These are phyloP conservation scores for Boletus sensibilis DNA, from an alignment of 768 basidiomycete genomes.

Conservation along the genomic window DNA sequence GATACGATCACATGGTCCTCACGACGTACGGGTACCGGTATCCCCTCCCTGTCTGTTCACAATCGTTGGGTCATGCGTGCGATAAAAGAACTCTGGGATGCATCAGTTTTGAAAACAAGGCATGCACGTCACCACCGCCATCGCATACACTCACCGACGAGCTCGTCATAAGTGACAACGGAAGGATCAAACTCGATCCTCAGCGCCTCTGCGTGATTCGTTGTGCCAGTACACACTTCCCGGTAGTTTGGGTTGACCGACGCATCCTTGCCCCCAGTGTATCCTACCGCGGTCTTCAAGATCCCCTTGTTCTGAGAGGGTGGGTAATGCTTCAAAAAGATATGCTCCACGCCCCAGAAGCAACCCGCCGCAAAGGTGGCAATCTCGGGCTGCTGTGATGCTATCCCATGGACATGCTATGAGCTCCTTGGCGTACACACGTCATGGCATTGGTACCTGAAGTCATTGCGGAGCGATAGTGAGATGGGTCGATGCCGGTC, in stretches of 20 bases:
- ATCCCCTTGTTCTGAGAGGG: constrained; percentile 72
- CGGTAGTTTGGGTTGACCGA: constrained; percentile 62
- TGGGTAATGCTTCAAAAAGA: constrained; percentile 78
- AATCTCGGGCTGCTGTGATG: constrained; percentile 43
- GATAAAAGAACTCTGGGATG: constrained; percentile 82
- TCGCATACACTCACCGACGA: constrained; percentile 65
- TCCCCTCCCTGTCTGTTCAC: constrained; percentile 77
- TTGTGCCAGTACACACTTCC: constrained; percentile 75
- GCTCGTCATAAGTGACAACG: constrained; percentile 75
- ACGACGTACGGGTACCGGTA: constrained; percentile 66
- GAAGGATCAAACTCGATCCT: constrained; percentile 83
- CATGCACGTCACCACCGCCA: background rate
- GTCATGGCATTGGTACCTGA: constrained; percentile 13
- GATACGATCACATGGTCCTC: background rate
- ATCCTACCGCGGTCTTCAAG: constrained; percentile 72
- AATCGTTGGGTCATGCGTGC: constrained; percentile 92
- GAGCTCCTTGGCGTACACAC: background rate
- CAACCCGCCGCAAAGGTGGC: constrained; percentile 60
- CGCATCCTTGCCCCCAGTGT: constrained; percentile 66
- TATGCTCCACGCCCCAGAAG: constrained; percentile 87
- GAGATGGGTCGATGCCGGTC: constrained; percentile 36
- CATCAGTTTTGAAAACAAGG: background rate
- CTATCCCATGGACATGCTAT: constrained; percentile 30
- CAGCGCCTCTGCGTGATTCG: constrained; percentile 87
- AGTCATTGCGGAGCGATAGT: constrained; percentile 43